These are phyloP conservation scores for Cornus kousa DNA, from an alignment of 148 eudicot genomes.

Conservation along the genomic window DNA sequence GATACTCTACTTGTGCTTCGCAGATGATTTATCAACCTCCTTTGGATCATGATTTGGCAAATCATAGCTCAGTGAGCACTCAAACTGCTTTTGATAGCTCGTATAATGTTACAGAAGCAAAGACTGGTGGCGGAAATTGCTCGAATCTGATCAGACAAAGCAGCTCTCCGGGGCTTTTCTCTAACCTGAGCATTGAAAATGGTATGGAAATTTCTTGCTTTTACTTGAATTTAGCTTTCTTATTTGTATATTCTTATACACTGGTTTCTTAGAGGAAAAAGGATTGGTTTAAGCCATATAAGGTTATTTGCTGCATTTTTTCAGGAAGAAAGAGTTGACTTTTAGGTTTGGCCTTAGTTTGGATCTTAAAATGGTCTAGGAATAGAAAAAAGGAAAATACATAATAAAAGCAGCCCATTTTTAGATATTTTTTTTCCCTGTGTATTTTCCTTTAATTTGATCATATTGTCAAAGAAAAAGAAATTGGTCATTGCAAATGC, in stretches of 20 bases:
- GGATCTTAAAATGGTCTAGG: conserved; percentile 12
- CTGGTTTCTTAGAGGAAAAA: not conserved
- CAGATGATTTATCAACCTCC: conserved; percentile 19
- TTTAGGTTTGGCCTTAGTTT: conserved; percentile 4
- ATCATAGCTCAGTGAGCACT: not conserved
- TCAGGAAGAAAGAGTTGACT: conserved; percentile 18
- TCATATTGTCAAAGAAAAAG: not conserved
- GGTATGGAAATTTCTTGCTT: conserved; percentile 18
- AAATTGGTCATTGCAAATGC: not conserved
- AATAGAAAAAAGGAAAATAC: not conserved
- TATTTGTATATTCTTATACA: not conserved
- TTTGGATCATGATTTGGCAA: conserved; percentile 9
- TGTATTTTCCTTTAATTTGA: not conserved
- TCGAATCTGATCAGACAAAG: conserved; percentile 39
- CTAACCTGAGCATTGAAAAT: conserved; percentile 18
- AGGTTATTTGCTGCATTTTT: not conserved
- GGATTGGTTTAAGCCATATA: not conserved
- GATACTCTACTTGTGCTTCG: not conserved
- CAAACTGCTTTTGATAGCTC: conserved; percentile 2
- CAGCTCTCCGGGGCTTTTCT: conserved; percentile 48
- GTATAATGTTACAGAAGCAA: conserved; percentile 10
- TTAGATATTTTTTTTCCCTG: no score
- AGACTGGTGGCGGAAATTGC: conserved; percentile 12
- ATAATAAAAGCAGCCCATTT: not conserved
- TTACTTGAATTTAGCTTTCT: conserved; percentile 1